These are phyloP conservation scores for Fusarium stilboides DNA, from an alignment of 2,329 filamentous ascomycete species.

Conservation along the genomic window DNA sequence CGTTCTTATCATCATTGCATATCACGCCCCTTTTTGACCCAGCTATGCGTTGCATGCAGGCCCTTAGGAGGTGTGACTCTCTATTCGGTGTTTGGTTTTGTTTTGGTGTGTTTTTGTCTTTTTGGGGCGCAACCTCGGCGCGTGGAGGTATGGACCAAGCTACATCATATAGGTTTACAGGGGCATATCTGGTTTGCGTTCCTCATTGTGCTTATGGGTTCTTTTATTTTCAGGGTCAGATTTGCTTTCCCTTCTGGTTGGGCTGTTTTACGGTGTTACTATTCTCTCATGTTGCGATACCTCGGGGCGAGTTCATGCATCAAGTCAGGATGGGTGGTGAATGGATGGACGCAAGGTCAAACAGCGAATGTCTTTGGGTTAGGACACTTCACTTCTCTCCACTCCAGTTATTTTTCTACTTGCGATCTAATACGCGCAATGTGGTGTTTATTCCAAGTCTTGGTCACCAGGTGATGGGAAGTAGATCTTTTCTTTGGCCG, in stretches of 20 bases:
- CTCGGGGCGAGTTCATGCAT: constrained; percentile 34
- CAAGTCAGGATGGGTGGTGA: constrained; percentile 28
- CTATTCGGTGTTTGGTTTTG: constrained; percentile 42
- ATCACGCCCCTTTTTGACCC: constrained; percentile 19
- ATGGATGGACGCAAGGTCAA: constrained; percentile 39
- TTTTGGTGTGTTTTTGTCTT: constrained; percentile 26
- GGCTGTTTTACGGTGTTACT: constrained; percentile 35
- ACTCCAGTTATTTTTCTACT: constrained; percentile 31
- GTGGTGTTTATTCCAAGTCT: constrained; percentile 13
- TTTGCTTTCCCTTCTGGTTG: constrained; percentile 27
- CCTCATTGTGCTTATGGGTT: constrained; percentile 35
- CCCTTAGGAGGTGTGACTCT: constrained; percentile 25
- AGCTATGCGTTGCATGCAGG: constrained; percentile 14
- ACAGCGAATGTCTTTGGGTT: constrained; percentile 27
- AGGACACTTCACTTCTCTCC: constrained; percentile 37
- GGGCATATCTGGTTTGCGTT: constrained; percentile 42
- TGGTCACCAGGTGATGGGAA: constrained; percentile 25
- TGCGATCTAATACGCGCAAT: constrained; percentile 29
- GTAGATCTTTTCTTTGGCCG: constrained; percentile 29
- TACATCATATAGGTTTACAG: constrained; percentile 46
- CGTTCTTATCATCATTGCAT: constrained; percentile 34
- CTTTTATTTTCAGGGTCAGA: constrained; percentile 11
- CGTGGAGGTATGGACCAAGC: constrained; percentile 39
- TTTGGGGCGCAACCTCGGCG: constrained; percentile 31
- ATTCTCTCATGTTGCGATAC: constrained; percentile 48